Percentiles rank a stretch among this genome's conserved stretches.
These are phyloP conservation scores for Sordaria brevicollis DNA, from an alignment of 495 filamentous ascomycete species.

Conservation along the genomic window DNA sequence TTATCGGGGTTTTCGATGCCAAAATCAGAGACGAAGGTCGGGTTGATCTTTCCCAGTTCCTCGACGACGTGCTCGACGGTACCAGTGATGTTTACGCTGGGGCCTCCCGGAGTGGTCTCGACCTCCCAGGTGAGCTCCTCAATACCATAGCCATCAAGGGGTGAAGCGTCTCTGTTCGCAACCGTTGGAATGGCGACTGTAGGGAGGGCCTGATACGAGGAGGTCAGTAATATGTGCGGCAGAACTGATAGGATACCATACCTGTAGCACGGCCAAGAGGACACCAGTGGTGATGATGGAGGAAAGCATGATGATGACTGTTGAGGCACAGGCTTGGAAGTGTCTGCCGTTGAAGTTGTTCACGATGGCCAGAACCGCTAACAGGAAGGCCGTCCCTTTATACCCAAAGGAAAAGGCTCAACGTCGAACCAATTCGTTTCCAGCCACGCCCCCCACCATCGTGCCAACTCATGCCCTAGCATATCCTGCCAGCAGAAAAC, in stretches of 20 bases:
- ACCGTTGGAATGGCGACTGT: neutral
- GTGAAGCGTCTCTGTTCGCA: neutral
- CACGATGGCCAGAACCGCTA: neutral
- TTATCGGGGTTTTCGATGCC: neutral
- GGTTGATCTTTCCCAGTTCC: constrained; percentile 4
- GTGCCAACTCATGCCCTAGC: neutral
- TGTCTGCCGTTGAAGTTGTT: neutral
- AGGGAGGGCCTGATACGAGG: neutral
- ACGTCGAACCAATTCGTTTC: neutral
- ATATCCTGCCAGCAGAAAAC: neutral
- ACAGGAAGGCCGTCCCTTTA: neutral
- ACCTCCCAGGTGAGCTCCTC: neutral
- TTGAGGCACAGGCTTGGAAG: neutral
- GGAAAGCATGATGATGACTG: neutral
- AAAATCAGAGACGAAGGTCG: neutral
- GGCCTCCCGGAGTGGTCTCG: neutral
- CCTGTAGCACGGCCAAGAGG: neutral
- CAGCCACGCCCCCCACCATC: no score
- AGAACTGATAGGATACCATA: no score
- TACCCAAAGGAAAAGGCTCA: neutral
- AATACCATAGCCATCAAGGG: neutral
- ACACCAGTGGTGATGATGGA: neutral
- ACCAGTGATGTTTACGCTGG: constrained; percentile 2
- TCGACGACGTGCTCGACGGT: constrained; percentile 5
- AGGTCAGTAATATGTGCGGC: neutral